Conservation (phyloP, 768 basidiomycete species). For the Cystobasidium onofrii region DNA sequence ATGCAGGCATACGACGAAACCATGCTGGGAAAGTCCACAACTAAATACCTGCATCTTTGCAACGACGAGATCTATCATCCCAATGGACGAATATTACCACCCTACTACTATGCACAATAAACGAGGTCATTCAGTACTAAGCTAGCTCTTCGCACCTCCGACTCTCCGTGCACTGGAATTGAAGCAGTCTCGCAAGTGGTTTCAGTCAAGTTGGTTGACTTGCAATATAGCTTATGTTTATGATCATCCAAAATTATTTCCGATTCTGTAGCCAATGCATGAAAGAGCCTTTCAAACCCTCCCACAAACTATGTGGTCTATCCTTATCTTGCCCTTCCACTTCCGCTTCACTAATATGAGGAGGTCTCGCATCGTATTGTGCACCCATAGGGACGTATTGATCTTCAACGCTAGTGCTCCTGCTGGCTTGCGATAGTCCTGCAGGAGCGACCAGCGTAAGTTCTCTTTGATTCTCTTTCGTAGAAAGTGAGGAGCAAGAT, state of each 20-base stretch:
- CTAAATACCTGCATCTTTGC: too few species aligned
- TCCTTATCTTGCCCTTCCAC: neutral
- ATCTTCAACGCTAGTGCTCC: conserved; percentile 8
- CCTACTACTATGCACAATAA: too few species aligned
- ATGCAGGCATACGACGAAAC: too few species aligned
- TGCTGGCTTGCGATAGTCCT: neutral
- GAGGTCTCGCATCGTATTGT: neutral
- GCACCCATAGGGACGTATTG: neutral
- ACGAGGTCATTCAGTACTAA: too few species aligned
- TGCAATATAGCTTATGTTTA: too few species aligned
- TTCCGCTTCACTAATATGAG: conserved; percentile 3
- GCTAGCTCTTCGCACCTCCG: too few species aligned
- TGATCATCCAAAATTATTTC: neutral
- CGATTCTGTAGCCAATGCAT: conserved; percentile 1
- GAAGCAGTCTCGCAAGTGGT: too few species aligned
- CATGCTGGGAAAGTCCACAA: too few species aligned
- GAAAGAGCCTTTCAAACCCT: conserved; percentile 17
- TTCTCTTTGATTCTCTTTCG: neutral
- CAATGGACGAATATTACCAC: too few species aligned
- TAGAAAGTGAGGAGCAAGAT: neutral
- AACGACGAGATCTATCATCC: too few species aligned
- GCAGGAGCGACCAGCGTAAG: conserved; percentile 23
- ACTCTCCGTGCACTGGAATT: too few species aligned
- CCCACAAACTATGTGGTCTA: conserved; percentile 23
- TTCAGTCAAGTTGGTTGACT: too few species aligned